Conservation (phyloP, 1,284 basidiomycete genomes). For the Ceratobasidium theobromae region DNA sequence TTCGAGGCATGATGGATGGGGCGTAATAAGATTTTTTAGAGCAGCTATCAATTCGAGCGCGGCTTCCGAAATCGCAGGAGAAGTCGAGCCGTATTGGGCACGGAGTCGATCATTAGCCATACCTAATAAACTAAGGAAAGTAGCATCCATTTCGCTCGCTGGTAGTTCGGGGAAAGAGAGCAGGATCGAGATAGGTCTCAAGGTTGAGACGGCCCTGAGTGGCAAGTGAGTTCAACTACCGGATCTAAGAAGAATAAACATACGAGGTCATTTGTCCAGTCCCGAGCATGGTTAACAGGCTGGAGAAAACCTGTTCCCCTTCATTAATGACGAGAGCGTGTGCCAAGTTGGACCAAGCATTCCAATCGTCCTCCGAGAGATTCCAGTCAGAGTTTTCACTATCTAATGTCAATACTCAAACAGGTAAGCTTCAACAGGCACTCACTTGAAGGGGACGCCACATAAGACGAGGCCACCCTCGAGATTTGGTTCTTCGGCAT, state of each 20-base stretch:
- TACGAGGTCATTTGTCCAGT: constrained; percentile 6
- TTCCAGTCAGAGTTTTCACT: constrained; percentile 15
- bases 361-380: constrained; percentile 20
- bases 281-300: constrained; percentile 8
- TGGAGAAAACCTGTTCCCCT: constrained; percentile 19
- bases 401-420: not conserved
- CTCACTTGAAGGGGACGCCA: constrained; percentile 16
- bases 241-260: not conserved
- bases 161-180: constrained; percentile 20
- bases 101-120: constrained; percentile 27
- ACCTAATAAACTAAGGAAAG: constrained; percentile 4
- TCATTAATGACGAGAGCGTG: constrained; percentile 5
- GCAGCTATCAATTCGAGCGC: constrained; percentile 14
- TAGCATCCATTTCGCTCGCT: constrained; percentile 2
- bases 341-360: constrained; percentile 16
- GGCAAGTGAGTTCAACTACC: not conserved
- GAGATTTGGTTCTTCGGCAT: constrained; percentile 10
- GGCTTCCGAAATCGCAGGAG: constrained; percentile 6
- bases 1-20: constrained; percentile 6
- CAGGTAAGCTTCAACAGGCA: not conserved
- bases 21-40: not conserved
- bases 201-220: not conserved
- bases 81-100: constrained; percentile 13
- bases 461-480: constrained; percentile 24
- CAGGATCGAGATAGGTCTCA: constrained; percentile 12